These are phyloP conservation scores for Hibiscus syriacus DNA, from an alignment of 345 rosid genomes.

Conservation along the genomic window DNA sequence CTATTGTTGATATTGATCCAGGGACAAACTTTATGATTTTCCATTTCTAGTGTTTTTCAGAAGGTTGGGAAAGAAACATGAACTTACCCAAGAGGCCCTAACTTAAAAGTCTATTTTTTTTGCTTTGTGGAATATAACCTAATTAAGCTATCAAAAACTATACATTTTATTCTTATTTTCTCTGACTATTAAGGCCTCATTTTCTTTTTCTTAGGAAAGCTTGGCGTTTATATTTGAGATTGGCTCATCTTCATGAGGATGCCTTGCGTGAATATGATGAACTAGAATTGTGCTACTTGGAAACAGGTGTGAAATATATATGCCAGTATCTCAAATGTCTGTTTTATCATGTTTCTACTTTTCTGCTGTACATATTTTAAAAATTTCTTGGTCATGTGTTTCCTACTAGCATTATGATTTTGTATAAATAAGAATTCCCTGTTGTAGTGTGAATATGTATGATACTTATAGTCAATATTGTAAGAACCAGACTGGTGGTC, in stretches of 20 bases:
- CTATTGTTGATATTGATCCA: slow-evolving; percentile 7
- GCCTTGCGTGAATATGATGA: slow-evolving; percentile 95
- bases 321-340: not conserved
- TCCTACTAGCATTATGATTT: not conserved
- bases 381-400: not conserved
- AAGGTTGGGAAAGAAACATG: slow-evolving; percentile 2
- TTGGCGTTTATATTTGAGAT: slow-evolving; percentile 97
- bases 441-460: not conserved
- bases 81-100: not conserved
- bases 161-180: slow-evolving; percentile 6
- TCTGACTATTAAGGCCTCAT: slow-evolving; percentile 8
- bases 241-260: slow-evolving; percentile 93
- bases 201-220: slow-evolving; percentile 65
- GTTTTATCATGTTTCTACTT: not conserved
- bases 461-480: not conserved
- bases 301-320: slow-evolving; percentile 54
- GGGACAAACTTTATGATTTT: slow-evolving; percentile 4
- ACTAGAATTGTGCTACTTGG: slow-evolving; percentile 85
- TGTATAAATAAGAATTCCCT: not conserved
- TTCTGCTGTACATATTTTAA: not conserved
- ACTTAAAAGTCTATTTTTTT: slow-evolving; percentile 9
- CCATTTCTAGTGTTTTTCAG: not conserved
- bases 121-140: slow-evolving; percentile 6
- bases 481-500: too few species aligned
- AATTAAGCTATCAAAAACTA: not conserved